Base-by-base conservation (phyloP, 2,329 filamentous ascomycete genomes). In the Zymoseptoria pseudotritici region DNA sequence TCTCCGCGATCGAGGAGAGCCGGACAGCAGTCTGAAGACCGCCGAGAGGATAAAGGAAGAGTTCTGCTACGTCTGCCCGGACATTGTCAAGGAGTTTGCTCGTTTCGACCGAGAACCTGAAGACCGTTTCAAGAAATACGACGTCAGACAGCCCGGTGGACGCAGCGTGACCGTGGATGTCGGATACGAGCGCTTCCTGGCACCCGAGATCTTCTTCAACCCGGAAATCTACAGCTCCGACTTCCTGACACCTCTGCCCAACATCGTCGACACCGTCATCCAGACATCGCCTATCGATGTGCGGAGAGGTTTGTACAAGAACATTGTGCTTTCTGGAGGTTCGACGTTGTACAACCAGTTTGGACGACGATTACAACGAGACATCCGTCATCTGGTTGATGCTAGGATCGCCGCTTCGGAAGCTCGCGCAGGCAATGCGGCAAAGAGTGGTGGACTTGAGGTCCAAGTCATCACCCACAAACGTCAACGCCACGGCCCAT, bases 171-270 rank as follows among this genome's bases (percentile, higher is more conserved):
- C 81, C 1, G 91, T 99, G 53, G 95, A 99, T 70, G 90, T 99
- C 57, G 94, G 94, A 57, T 99, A 97, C 78, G 94, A 99, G 77
- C 89, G 94, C 36, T 99, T 99, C 83, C 82, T 99, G 61, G 94
- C 94, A 2, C 95, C 95, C 22, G 94, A 99, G 76, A 99, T 99
- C 73, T 99, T 99, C 79, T 99, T 99, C 85, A 99, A 99, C 78
- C 94, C 94, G 29, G 94, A 99, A 79, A 99, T 99, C 71, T 97
- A 97, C 83, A 96, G 91, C 63, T 97, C 93, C 67, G 94, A 99
- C 74, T 99, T 99, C 81, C 80, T 99, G 66, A 99, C 94, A 11
- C 94, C 94, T 13, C 84, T 99, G 8, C 94, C 94, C 22, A 89
- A 85, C 55, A 94, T 99, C 55, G 95, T 99, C 63, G 94, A 99